A percentile compares a stretch with the other conserved stretches of the same genome.
These are phyloP conservation scores for Populus ilicifolia DNA, from an alignment of 345 rosid genomes.

Conservation along the genomic window DNA sequence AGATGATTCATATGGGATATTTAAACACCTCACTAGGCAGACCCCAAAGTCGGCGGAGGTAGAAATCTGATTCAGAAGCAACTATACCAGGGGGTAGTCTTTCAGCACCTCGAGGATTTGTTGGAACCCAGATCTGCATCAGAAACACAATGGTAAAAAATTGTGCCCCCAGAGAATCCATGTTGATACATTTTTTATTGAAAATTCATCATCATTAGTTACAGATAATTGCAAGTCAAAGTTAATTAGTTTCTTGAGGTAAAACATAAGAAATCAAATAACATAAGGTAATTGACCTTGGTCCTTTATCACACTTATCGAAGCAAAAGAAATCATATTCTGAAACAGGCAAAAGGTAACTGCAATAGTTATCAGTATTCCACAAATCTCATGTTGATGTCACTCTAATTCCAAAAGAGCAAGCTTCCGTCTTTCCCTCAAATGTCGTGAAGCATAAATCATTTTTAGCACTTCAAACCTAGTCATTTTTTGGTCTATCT, in stretches of 20 bases:
- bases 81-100: constrained; percentile 81
- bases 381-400: not conserved
- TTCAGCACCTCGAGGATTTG: constrained; percentile 93
- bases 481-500: not conserved
- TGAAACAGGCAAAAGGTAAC: not conserved
- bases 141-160: constrained; percentile 14
- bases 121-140: constrained; percentile 82
- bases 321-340: not conserved
- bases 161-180: not conserved
- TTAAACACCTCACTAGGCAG: constrained; percentile 65
- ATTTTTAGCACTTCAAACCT: not conserved
- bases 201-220: no score
- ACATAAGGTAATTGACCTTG: not conserved
- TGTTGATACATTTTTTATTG: not conserved
- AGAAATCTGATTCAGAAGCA: constrained; percentile 69
- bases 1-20: not conserved
- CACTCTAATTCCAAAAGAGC: not conserved
- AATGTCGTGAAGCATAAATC: not conserved
- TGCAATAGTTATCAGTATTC: not conserved
- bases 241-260: not conserved
- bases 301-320: not conserved
- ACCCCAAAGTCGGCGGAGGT: constrained; percentile 79
- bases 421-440: not conserved
- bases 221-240: no score
- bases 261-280: not conserved